Conservation (phyloP, 768 basidiomycete genomes). For the Tricholoma sp. region DNA sequence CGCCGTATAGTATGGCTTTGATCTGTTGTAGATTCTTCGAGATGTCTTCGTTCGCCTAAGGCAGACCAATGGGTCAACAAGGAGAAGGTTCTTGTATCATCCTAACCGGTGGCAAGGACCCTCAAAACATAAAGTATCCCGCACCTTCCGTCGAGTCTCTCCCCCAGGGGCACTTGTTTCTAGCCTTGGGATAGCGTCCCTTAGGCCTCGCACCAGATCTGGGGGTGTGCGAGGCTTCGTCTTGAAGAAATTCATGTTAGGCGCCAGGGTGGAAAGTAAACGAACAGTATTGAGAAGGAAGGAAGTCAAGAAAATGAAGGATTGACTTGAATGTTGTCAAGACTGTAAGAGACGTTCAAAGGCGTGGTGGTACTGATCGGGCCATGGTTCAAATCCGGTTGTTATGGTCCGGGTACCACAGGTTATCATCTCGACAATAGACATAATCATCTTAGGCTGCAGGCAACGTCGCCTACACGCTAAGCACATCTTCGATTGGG, state of each 20-base stretch:
- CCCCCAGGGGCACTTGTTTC: constrained; percentile 69
- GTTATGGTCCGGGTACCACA: background rate
- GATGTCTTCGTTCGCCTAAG: constrained; percentile 82
- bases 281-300: background rate
- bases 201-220: constrained; percentile 77
- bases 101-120: background rate
- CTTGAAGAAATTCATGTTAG: constrained; percentile 91
- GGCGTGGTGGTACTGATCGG: constrained; percentile 6
- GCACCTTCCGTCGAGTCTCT: constrained; percentile 78
- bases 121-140: constrained; percentile 12
- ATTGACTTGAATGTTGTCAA: constrained; percentile 1
- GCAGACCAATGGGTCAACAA: constrained; percentile 1
- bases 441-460: constrained; percentile 16
- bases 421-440: constrained; percentile 12
- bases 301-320: background rate
- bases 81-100: background rate
- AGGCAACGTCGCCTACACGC: constrained; percentile 27
- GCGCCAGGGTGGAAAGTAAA: background rate
- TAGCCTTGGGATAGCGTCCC: constrained; percentile 74
- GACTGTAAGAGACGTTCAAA: constrained; percentile 11
- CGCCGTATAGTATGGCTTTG: constrained; percentile 82
- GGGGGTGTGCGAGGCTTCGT: constrained; percentile 83
- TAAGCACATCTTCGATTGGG: constrained; percentile 31
- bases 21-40: constrained; percentile 87
- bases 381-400: background rate